These are phyloP conservation scores for Botryotinia narcissicola DNA, from an alignment of 2,329 filamentous ascomycete genomes.

Conservation along the genomic window DNA sequence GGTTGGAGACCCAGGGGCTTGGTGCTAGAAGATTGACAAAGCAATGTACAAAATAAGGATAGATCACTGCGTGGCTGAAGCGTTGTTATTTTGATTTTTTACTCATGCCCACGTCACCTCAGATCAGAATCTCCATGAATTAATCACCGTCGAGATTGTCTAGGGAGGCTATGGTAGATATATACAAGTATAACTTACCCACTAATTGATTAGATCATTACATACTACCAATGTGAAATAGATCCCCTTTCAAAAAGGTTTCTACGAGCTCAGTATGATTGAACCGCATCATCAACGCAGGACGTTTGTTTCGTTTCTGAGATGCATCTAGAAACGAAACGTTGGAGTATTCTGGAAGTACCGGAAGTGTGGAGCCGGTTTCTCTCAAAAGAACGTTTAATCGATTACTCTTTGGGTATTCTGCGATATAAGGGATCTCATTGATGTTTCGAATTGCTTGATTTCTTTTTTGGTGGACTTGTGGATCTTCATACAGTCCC, in stretches of 20 bases:
- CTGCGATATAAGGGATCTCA: neutral
- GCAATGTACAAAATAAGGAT: neutral
- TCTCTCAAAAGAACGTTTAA: neutral
- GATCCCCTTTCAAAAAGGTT: too few species aligned
- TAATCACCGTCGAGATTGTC: neutral
- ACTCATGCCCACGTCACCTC: neutral
- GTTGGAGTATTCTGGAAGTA: neutral
- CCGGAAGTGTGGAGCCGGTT: conserved; percentile 5
- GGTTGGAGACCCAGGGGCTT: neutral
- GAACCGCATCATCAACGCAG: neutral
- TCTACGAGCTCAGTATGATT: neutral
- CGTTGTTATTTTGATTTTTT: neutral
- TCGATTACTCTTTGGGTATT: neutral
- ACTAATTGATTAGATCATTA: neutral
- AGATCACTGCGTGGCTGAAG: neutral
- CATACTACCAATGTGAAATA: too few species aligned
- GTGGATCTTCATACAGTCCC: neutral
- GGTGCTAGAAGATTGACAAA: neutral
- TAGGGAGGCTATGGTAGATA: neutral
- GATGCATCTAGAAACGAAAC: neutral
- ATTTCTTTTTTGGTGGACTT: neutral
- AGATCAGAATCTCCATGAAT: neutral
- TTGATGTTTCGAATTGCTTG: conserved; percentile 1
- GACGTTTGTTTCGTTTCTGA: neutral
- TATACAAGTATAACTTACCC: too few species aligned